Percentiles rank a stretch among this genome's conserved stretches.
phyloP scores from a whole-genome alignment of 2,329 filamentous ascomycete species.

The Aspergillus phoenicis region DNA sequence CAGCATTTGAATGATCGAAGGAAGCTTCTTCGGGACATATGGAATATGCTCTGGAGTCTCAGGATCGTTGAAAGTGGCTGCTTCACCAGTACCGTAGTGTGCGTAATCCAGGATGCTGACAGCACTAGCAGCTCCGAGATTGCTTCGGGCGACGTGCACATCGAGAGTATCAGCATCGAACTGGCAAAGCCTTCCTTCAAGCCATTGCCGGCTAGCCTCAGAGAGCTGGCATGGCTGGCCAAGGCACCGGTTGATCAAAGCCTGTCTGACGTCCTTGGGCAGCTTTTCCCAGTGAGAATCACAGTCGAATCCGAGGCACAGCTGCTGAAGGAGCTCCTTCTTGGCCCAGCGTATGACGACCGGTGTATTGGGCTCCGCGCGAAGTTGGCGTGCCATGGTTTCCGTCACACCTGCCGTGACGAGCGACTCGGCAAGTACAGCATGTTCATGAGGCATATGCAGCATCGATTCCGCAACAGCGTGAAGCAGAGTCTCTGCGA shows the following conservation, averaged over 20 bases:
- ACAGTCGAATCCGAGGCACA: slow-evolving; percentile 53
- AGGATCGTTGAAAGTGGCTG: slow-evolving; percentile 25
- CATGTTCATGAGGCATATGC: slow-evolving; percentile 42
- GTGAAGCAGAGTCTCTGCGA: slow-evolving; percentile 43
- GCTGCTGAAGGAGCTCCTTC: slow-evolving; percentile 50
- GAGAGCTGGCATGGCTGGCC: slow-evolving; percentile 47
- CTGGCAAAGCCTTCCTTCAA: slow-evolving; percentile 43
- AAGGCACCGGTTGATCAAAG: slow-evolving; percentile 51
- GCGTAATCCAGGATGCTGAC: slow-evolving; percentile 37
- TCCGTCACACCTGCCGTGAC: slow-evolving; percentile 38
- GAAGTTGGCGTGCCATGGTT: slow-evolving; percentile 37
- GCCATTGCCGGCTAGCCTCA: slow-evolving; percentile 47
- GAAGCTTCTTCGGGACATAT: slow-evolving; percentile 29
- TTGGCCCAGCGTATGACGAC: slow-evolving; percentile 45
- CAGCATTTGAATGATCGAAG: slow-evolving; percentile 28
- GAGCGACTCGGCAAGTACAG: slow-evolving; percentile 37
- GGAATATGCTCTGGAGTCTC: slow-evolving; percentile 34
- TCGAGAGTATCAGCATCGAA: slow-evolving; percentile 42
- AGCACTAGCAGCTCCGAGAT: slow-evolving; percentile 49
- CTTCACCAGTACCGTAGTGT: slow-evolving; percentile 32
- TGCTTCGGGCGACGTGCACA: slow-evolving; percentile 52
- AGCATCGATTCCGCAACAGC: slow-evolving; percentile 40
- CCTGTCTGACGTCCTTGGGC: slow-evolving; percentile 49
- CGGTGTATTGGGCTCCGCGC: slow-evolving; percentile 40
- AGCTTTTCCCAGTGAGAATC: slow-evolving; percentile 57